Evolutionary conservation across 2,329 filamentous ascomycete genomes (phyloP).

Genomic region (Colletotrichum falcatum): DNA sequence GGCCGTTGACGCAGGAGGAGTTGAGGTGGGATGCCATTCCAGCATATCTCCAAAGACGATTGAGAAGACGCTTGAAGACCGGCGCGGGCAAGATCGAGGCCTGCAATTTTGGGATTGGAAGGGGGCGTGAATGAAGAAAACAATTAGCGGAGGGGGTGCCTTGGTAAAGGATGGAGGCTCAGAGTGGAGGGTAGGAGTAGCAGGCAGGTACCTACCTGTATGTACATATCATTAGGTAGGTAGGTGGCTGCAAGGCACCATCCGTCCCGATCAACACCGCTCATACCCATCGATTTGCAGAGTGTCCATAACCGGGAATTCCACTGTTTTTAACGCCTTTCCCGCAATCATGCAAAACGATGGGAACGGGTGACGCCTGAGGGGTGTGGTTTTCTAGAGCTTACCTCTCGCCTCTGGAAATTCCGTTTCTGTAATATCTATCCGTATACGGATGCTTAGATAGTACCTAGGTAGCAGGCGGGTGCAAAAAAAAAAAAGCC

Average conservation of each 20-base stretch:
- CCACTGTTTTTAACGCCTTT: not conserved
- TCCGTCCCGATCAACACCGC: not conserved
- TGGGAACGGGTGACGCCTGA: no score
- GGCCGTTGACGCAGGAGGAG: constrained; percentile 19
- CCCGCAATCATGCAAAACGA: constrained; percentile 10
- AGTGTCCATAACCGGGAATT: not conserved
- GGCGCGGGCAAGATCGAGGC: not conserved
- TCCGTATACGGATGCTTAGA: no score
- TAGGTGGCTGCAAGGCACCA: constrained; percentile 5
- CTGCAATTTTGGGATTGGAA: not conserved
- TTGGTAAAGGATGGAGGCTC: constrained; percentile 16
- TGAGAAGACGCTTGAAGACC: constrained; percentile 2
- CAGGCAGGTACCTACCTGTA: no score
- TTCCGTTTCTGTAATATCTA: not conserved
- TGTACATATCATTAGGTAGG: no score
- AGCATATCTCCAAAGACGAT: constrained; percentile 4
- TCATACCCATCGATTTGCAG: not conserved
- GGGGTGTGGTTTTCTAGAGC: not conserved
- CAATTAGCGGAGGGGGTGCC: not conserved
- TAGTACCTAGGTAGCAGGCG: no score
- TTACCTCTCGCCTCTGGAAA: not conserved
- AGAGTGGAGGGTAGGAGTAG: constrained; percentile 10
- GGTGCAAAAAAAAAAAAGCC: no score
- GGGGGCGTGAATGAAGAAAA: constrained; percentile 12
- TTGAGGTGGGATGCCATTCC: constrained; percentile 1